A percentile compares a stretch with the other conserved stretches of the same genome.
Evolutionary conservation across 2,329 filamentous ascomycete genomes (phyloP).

Genomic region (Eutypella sp.): DNA sequence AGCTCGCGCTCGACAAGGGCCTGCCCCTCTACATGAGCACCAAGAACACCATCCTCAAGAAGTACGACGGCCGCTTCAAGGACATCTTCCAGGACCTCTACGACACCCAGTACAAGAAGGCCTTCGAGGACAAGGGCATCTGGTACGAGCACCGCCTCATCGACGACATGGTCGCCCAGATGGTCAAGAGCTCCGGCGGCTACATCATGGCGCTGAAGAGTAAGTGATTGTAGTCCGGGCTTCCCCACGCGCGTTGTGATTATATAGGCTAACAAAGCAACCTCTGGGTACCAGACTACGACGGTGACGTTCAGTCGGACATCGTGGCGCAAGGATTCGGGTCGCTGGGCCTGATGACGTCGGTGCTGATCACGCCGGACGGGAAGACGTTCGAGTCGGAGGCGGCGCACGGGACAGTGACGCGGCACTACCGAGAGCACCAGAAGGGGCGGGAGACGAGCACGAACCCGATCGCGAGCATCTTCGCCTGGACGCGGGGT

Average conservation of each 20-base stretch:
- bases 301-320: slow-evolving; percentile 97
- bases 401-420: slow-evolving; percentile 96
- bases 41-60: slow-evolving; percentile 99
- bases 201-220: slow-evolving; percentile 99
- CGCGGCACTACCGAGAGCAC: slow-evolving; percentile 97
- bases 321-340: slow-evolving; percentile 98
- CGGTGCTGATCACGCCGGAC: slow-evolving; percentile 91
- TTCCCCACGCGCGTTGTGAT: background rate
- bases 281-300: slow-evolving; percentile 67
- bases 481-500: slow-evolving; percentile 98
- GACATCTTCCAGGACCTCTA: slow-evolving; percentile 99
- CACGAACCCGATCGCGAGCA: slow-evolving; percentile 97
- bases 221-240: too few species aligned
- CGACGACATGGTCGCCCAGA: slow-evolving; percentile 99
- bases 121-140: slow-evolving; percentile 87
- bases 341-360: slow-evolving; percentile 97
- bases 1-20: slow-evolving; percentile 81
- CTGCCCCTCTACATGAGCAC: slow-evolving; percentile 99
- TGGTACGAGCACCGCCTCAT: slow-evolving; percentile 99
- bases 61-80: slow-evolving; percentile 98
- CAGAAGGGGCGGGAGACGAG: slow-evolving; percentile 97
- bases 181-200: slow-evolving; percentile 97
- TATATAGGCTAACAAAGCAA: slow-evolving; percentile 11
- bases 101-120: slow-evolving; percentile 77
- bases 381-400: slow-evolving; percentile 97